Base-by-base conservation (phyloP, 139 green algal genomes). In the Tetradesmus obliquus region DNA sequence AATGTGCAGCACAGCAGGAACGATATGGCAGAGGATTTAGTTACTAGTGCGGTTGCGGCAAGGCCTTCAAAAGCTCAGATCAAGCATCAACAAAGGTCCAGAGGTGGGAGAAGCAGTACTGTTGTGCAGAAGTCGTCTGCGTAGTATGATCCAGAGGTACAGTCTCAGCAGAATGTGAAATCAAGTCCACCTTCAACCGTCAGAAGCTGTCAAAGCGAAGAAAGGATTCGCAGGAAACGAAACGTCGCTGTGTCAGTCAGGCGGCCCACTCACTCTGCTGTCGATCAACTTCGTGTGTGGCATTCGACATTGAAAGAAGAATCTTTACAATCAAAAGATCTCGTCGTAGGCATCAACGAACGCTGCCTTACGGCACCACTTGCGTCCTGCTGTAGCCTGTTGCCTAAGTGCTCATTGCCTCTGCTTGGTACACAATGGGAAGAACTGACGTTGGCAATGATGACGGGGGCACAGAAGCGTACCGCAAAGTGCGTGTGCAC, bases 401-500 rank as follows among this genome's bases (percentile, higher is more conserved):
- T 53, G n/a, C 2, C 3, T n/a, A 8, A 55, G 24, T 51, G 76
- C 76, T 20, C 76, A 82, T 51, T 53, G 76, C 24, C 76, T 53
- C 13, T 19, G 76, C 76, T 20, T 5, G 6, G 6, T 82, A 51
- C 24, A 51, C 76, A 4, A 53, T 53, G 24, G 24, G 24, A 55
- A 55, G n/a, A 51, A 82, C 54, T 55, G 76, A 24, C 13, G 2
- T 71, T 80, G 88, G 88, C 79, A 91, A 74, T 60, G 87, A 91
- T 22, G 90, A 90, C n/a, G 90, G 83, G 3, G 72, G 55, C 69
- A 60, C 60, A 15, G 89, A 88, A 53, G 15, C 19, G 8, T 55
- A 86, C 13, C 91, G 93, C 69, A 93, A 89, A 57, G 66, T 95
- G 10, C 45, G 91, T 10, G 81, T 95, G 85, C 93, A 94, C 62